Conservation (phyloP, 148 eudicot species). For the Rhododendron ferrugineum region DNA sequence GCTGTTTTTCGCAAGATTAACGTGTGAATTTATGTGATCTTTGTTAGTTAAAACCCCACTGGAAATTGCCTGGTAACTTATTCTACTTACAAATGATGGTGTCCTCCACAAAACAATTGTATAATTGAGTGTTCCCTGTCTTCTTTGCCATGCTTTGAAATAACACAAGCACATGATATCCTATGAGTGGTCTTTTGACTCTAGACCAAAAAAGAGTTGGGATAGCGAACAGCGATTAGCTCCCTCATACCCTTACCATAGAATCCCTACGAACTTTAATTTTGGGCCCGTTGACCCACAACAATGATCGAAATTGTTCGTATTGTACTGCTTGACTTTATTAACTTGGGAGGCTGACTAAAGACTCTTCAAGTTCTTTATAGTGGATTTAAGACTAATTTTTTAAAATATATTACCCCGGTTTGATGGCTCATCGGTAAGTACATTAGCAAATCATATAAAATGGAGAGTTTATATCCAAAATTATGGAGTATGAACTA, state of each 20-base stretch:
- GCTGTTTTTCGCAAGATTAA: neutral
- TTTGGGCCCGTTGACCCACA: no score
- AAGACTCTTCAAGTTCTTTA: no score
- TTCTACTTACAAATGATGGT: neutral
- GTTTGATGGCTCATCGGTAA: neutral
- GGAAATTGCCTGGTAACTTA: neutral
- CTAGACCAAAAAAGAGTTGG: neutral
- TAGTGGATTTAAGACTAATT: no score
- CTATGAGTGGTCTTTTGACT: conserved; percentile 4
- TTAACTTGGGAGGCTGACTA: no score
- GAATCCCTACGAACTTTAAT: no score
- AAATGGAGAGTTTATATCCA: neutral
- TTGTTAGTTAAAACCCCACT: neutral
- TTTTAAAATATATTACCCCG: neutral
- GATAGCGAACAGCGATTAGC: neutral
- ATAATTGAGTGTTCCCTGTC: conserved; percentile 5
- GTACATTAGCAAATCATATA: no score
- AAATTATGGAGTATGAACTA: no score
- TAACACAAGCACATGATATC: neutral
- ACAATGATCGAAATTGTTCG: no score
- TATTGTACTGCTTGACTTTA: no score
- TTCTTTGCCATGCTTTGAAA: neutral
- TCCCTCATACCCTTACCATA: neutral
- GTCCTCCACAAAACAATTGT: conserved; percentile 7
- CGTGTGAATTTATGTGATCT: neutral